Evolutionary conservation across 164 flowering plant species (phyloP), one percentile per base, ranked within the genome.

Genomic region (Vitis vinifera): DNA sequence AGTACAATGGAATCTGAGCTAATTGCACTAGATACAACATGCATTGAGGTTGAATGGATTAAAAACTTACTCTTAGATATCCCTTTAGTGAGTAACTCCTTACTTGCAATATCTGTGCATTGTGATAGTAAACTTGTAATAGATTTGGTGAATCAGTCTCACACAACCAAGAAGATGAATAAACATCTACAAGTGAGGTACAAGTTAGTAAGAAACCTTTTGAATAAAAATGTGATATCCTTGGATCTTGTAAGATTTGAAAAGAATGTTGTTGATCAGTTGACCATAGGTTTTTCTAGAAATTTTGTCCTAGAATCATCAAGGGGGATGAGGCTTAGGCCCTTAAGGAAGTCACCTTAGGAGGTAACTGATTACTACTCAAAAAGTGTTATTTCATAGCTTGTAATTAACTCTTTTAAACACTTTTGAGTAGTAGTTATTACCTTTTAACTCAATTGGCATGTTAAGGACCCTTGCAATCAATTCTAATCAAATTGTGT

Each of bases 301-400:
- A 64, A 13, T 2, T 11, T 5, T 1, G 11, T 64, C 31, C 14
- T 49, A 19, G n/a, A 64, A 2, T 23, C 15, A 10, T 48, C 15
- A n/a, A 64, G 53, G 55, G 37, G 67, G 27, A 64, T 50, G 55
- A 55, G 37, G 31, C 8, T 50, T n/a, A 64, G 30, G 3, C 56
- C 55, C 16, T 13, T 11, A n/a, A 31, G 44, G 55, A 49, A 14
- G 44, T 49, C 31, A 64, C 51, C 55, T 5, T n/a, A 15, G 11
- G 15, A 16, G 37, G 55, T n/a, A n/a, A n/a, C 17, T 17, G 17
- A 17, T 17, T 17, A 17, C 17, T 17, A 17, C 17, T 17, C 17
- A 17, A 17, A 17, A 17, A 17, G 17, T 17, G 17, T 0, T 17
- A 17, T 17, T 17, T 17, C 17, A 17, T 17, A 17, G 17, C 17